Conservation (phyloP, 2,329 filamentous ascomycete genomes). For the Alternaria viburni region DNA sequence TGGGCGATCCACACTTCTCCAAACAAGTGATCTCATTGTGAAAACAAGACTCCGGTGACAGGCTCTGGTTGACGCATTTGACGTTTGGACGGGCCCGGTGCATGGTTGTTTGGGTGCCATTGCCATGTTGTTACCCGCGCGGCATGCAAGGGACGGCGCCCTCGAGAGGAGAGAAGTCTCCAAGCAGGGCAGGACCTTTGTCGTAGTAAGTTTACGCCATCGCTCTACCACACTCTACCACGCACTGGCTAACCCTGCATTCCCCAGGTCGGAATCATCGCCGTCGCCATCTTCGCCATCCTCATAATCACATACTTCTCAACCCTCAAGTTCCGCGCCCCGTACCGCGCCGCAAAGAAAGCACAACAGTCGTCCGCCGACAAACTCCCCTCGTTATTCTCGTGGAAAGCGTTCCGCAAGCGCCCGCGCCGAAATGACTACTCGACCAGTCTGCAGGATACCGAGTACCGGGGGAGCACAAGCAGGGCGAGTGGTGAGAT, state of each 20-base stretch:
- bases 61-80: constrained; percentile 13
- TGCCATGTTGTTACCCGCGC: constrained; percentile 38
- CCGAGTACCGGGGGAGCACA: constrained; percentile 33
- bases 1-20: constrained; percentile 29
- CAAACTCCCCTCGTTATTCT: constrained; percentile 43
- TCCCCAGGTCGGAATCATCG: constrained; percentile 37
- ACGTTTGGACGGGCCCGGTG: constrained; percentile 8
- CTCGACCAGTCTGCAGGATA: constrained; percentile 43
- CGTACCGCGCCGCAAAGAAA: constrained; percentile 13
- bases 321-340: constrained; percentile 32
- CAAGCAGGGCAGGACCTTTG: constrained; percentile 31
- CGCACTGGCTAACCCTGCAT: constrained; percentile 14
- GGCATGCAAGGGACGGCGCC: constrained; percentile 25
- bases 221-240: background rate
- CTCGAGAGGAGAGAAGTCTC: constrained; percentile 27
- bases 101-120: constrained; percentile 22
- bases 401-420: constrained; percentile 35
- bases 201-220: constrained; percentile 35
- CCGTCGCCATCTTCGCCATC: constrained; percentile 38
- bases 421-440: constrained; percentile 39
- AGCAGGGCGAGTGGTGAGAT: constrained; percentile 37
- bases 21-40: constrained; percentile 31
- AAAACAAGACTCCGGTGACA: constrained; percentile 20
- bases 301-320: constrained; percentile 41
- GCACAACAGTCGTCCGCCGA: constrained; percentile 22